Percentiles rank a stretch among this genome's conserved stretches.
Evolutionary conservation across 441 rosid species (phyloP).

Genomic region (Oxalis stricta): DNA sequence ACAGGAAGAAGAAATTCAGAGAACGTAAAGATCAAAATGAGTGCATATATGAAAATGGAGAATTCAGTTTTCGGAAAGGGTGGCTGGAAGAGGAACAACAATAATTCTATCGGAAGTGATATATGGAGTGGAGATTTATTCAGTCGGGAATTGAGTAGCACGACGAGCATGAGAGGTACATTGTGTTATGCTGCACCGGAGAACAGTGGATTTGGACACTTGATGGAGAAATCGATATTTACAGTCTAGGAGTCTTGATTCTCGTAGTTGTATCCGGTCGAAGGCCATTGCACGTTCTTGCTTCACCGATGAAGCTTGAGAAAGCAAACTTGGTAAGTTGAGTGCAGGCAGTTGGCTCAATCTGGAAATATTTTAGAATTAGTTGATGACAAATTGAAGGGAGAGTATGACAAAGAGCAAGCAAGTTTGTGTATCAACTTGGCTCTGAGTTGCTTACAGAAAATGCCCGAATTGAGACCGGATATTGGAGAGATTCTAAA

Average conservation of each 20-base stretch:
- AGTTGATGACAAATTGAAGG: slow-evolving; percentile 77
- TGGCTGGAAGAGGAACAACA: slow-evolving; percentile 64
- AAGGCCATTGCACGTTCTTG: slow-evolving; percentile 85
- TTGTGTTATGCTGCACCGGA: slow-evolving; percentile 92
- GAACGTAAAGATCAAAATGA: slow-evolving; percentile 25
- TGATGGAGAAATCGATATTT: slow-evolving; percentile 96
- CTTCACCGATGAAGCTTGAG: slow-evolving; percentile 88
- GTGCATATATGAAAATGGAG: slow-evolving; percentile 42
- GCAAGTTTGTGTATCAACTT: slow-evolving; percentile 74
- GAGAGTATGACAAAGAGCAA: slow-evolving; percentile 53
- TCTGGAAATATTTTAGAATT: slow-evolving; percentile 69
- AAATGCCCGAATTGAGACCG: slow-evolving; percentile 69
- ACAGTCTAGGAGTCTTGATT: slow-evolving; percentile 83
- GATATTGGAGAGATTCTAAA: slow-evolving; percentile 63
- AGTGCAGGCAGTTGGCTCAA: slow-evolving; percentile 87
- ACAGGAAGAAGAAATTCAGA: slow-evolving; percentile 20
- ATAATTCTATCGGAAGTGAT: slow-evolving; percentile 49
- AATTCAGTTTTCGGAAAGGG: slow-evolving; percentile 85
- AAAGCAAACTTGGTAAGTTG: slow-evolving; percentile 87
- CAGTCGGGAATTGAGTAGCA: slow-evolving; percentile 92
- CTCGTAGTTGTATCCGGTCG: slow-evolving; percentile 85
- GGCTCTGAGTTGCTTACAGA: slow-evolving; percentile 74
- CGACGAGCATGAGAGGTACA: slow-evolving; percentile 96
- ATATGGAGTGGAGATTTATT: slow-evolving; percentile 93
- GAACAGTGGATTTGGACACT: slow-evolving; percentile 65